Conservation (phyloP, 805 yeast species). For the Metschnikowia lunata region DNA sequence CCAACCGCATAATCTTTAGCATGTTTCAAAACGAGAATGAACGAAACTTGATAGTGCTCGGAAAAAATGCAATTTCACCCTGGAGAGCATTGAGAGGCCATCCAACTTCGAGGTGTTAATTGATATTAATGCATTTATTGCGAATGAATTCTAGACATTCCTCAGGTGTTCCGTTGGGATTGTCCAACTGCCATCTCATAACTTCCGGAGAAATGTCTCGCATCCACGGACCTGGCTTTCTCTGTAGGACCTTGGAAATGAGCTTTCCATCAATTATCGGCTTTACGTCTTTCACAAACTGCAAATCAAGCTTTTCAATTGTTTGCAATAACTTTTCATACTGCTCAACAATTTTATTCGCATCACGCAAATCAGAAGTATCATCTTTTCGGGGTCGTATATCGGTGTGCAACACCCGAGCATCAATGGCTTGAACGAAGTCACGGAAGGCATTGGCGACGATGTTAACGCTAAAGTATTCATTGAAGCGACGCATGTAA, state of each 20-base stretch:
- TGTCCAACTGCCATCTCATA: constrained; percentile 71
- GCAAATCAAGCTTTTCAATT: constrained; percentile 34
- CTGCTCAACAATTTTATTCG: constrained; percentile 14
- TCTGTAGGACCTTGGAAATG: constrained; percentile 45
- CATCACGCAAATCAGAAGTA: not conserved
- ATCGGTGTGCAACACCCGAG: constrained; percentile 1
- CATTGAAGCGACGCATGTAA: constrained; percentile 50
- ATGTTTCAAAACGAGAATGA: no score
- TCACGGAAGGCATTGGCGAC: constrained; percentile 36
- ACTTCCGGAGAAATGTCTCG: constrained; percentile 49
- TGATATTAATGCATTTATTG: constrained; percentile 12
- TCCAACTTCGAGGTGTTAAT: no score
- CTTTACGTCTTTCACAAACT: constrained; percentile 45
- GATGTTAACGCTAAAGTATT: constrained; percentile 44
- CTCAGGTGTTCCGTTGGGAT: constrained; percentile 52
- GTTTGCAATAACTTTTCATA: constrained; percentile 30
- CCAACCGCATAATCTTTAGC: no score
- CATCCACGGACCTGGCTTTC: constrained; percentile 89
- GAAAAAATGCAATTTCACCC: no score
- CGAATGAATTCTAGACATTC: constrained; percentile 50
- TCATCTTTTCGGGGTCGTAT: not conserved
- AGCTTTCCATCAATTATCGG: constrained; percentile 77
- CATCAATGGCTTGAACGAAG: constrained; percentile 2
- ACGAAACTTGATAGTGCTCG: no score
- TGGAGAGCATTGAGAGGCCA: no score